These are phyloP conservation scores for Aspergillus versicolor DNA, from an alignment of 2,329 filamentous ascomycete genomes.

Conservation along the genomic window DNA sequence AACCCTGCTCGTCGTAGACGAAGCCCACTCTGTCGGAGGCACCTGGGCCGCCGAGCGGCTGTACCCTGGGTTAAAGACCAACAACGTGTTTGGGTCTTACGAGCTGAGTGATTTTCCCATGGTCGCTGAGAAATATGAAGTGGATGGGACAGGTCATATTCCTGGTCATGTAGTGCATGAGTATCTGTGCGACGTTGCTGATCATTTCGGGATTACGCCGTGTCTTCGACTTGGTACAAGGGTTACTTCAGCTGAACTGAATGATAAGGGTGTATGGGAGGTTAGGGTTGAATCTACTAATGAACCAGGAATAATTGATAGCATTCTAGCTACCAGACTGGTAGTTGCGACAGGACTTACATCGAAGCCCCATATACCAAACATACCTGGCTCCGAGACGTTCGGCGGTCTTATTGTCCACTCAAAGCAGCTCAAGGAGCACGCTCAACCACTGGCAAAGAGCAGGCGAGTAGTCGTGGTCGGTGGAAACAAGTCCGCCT, in stretches of 20 bases:
- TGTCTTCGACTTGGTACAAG: background rate
- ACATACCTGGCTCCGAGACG: conserved; percentile 45
- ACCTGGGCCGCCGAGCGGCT: conserved; percentile 65
- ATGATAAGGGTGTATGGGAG: conserved; percentile 16
- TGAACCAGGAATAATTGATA: background rate
- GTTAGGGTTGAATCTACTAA: background rate
- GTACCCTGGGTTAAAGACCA: conserved; percentile 64
- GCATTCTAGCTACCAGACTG: conserved; percentile 42
- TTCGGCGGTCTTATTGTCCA: conserved; percentile 56
- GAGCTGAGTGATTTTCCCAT: conserved; percentile 71
- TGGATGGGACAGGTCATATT: conserved; percentile 52
- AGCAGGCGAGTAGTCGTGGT: conserved; percentile 51
- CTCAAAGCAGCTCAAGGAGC: conserved; percentile 48
- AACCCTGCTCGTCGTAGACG: conserved; percentile 57
- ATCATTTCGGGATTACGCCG: conserved; percentile 48
- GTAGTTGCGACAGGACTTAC: conserved; percentile 59
- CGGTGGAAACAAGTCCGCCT: conserved; percentile 60
- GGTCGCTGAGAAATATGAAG: conserved; percentile 49
- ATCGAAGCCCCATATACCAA: conserved; percentile 53
- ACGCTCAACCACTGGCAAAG: conserved; percentile 23
- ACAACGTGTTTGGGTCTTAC: conserved; percentile 67
- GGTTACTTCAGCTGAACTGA: conserved; percentile 15
- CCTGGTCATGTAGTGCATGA: conserved; percentile 52
- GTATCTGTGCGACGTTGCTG: conserved; percentile 56
- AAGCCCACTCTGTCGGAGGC: conserved; percentile 57